Conservation (phyloP, 371 early-diverging fungal species). For the Saksenaea vasiformis region DNA sequence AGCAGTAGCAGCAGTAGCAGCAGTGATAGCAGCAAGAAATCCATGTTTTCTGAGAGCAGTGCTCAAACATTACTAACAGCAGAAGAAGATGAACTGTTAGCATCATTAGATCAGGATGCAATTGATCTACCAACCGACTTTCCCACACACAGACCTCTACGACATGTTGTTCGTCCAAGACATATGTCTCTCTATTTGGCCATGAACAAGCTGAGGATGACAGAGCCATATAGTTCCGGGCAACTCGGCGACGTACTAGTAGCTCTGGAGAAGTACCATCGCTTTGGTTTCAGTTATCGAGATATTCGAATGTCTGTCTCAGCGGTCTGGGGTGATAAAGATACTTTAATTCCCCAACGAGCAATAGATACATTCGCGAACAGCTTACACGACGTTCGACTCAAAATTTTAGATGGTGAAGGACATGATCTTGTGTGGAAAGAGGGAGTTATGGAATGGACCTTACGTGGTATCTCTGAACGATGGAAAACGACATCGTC, state of each 20-base stretch:
- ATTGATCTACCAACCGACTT: slow-evolving; percentile 48
- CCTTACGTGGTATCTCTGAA: slow-evolving; percentile 44
- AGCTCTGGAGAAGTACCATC: slow-evolving; percentile 51
- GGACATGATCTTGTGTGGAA: slow-evolving; percentile 57
- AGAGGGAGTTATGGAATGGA: slow-evolving; percentile 58
- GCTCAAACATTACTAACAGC: slow-evolving; percentile 9
- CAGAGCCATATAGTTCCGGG: slow-evolving; percentile 44
- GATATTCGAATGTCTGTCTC: slow-evolving; percentile 41
- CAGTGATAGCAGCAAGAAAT: slow-evolving; percentile 1
- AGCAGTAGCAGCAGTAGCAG: slow-evolving; percentile 3
- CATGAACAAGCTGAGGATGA: slow-evolving; percentile 47
- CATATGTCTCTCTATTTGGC: slow-evolving; percentile 49
- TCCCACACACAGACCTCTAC: slow-evolving; percentile 48
- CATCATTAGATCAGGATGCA: slow-evolving; percentile 37
- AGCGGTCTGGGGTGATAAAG: slow-evolving; percentile 58
- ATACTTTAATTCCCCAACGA: slow-evolving; percentile 40
- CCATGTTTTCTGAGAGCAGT: not conserved
- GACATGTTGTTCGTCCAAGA: slow-evolving; percentile 50
- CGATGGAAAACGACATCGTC: slow-evolving; percentile 10
- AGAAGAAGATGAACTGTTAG: slow-evolving; percentile 39
- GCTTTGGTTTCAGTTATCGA: slow-evolving; percentile 49
- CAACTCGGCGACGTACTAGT: slow-evolving; percentile 49
- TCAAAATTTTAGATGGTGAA: slow-evolving; percentile 53
- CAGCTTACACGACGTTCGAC: slow-evolving; percentile 37
- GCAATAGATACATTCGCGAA: slow-evolving; percentile 46